Evolutionary conservation across 306 rosid genomes (phyloP).

Genomic region (Abrus precatorius): DNA sequence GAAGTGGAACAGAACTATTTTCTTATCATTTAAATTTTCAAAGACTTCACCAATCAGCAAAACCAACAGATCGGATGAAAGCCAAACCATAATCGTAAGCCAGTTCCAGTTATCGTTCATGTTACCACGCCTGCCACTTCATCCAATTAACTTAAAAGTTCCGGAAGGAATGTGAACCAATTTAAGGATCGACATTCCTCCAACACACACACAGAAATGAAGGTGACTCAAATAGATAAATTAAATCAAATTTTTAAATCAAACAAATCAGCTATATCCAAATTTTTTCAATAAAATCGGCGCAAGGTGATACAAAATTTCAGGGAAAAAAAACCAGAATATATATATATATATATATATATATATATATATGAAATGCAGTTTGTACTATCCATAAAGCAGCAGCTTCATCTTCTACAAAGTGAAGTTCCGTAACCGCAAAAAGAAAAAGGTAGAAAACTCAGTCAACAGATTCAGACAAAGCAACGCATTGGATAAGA

Average conservation of each 20-base stretch:
- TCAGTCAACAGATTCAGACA: constrained; percentile 45
- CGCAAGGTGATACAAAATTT: constrained; percentile 15
- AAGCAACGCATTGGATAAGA: constrained; percentile 6
- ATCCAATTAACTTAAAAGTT: constrained; percentile 5
- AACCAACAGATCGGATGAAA: constrained; percentile 53
- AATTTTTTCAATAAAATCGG: neutral
- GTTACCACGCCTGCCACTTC: neutral
- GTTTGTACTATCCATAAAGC: neutral
- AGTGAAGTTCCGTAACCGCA: constrained; percentile 19
- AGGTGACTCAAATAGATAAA: neutral
- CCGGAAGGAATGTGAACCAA: constrained; percentile 1
- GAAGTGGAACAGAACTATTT: neutral
- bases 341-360: neutral
- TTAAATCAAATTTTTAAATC: neutral
- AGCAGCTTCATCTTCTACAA: constrained; percentile 28
- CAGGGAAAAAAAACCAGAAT: neutral
- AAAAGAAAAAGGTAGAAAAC: constrained; percentile 21
- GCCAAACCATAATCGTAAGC: constrained; percentile 41
- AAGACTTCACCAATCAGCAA: constrained; percentile 7
- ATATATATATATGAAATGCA: neutral
- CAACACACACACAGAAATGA: constrained; percentile 3
- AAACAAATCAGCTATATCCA: constrained; percentile 5
- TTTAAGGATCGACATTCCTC: constrained; percentile 1
- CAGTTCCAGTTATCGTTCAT: constrained; percentile 22
- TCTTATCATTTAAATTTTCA: neutral